Base-by-base conservation (phyloP, 345 rosid genomes). In the Iberis pinnata region DNA sequence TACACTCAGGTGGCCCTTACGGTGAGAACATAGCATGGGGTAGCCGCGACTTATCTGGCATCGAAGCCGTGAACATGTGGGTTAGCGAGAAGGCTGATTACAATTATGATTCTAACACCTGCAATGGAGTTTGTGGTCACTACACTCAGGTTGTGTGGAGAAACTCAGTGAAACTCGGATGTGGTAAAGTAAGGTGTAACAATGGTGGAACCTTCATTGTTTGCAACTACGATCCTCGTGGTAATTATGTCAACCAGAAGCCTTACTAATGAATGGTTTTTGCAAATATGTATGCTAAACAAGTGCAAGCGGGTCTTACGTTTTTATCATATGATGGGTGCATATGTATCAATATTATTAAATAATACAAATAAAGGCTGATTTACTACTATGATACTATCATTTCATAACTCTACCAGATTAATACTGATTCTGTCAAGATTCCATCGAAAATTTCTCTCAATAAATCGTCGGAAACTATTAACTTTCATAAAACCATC, bases 91-190 rank as follows among this genome's bases (percentile, higher is more conserved):
- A 25, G 46, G 33, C 58, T 49, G 25, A 33, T 58, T 64, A 64
- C 50, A 11, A 64, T 63, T 56, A 64, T 12, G 0, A 1, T 41
- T 0, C 40, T 0, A 64, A 64, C 58, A 41, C 52, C 6, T 64
- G 69, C 22, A 64, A 49, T 1, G 63, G 58, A 56, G 58, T 1
- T 8, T 64, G 69, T 6, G 14, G 39, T 33, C 69, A 64, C 1
- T 64, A 64, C 35, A 64, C 69, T 41, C 69, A 64, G 18, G 63
- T 64, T 12, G 69, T 64, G 33, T 64, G 69, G 69, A 42, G 52
- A 42, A 64, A 64, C 0, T 64, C 63, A 18, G 58, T 64, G 63
- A 64, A 27, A 42, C 5, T 64, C 0, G 69, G 69, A 25, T 64
- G 63, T 42, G 69, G 12, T 2, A 64, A 56, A 56, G 54, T n/a